Conservation (phyloP, 345 rosid genomes). For the Aquilaria malaccensis region DNA sequence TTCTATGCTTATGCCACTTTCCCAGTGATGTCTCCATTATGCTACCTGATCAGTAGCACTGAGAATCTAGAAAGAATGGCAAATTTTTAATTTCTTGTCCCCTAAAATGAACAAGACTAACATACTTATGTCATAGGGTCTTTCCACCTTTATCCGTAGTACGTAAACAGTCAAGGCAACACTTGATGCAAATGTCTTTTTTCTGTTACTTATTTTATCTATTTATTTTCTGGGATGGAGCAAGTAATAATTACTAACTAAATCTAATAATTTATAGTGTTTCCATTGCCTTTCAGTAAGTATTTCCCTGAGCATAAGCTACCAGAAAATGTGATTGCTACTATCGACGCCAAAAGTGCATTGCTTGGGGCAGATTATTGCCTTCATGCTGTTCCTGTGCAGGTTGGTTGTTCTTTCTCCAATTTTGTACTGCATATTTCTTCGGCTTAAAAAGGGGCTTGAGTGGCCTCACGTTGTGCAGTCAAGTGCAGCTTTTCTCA, state of each 20-base stretch:
- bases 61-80: no score
- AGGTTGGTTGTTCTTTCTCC: constrained; percentile 34
- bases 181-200: no score
- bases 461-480: constrained; percentile 31
- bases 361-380: constrained; percentile 76
- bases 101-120: no score
- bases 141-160: no score
- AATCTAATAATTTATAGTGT: not conserved
- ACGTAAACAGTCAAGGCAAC: no score
- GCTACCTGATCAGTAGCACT: not conserved
- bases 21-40: not conserved
- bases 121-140: no score
- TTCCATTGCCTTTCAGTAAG: constrained; percentile 36
- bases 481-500: constrained; percentile 80
- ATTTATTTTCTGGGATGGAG: no score
- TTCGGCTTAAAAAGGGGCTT: not conserved
- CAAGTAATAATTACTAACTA: not conserved
- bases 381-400: constrained; percentile 91
- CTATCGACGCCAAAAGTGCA: constrained; percentile 69
- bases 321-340: constrained; percentile 75
- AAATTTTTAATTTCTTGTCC: no score
- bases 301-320: constrained; percentile 78
- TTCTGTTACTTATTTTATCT: no score
- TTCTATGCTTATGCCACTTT: not conserved
- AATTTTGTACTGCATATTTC: not conserved